Evolutionary conservation across 495 filamentous ascomycete species (phyloP), one percentile per base, ranked within the genome.

Genomic region (Aspergillus sclerotiicarbonarius): DNA sequence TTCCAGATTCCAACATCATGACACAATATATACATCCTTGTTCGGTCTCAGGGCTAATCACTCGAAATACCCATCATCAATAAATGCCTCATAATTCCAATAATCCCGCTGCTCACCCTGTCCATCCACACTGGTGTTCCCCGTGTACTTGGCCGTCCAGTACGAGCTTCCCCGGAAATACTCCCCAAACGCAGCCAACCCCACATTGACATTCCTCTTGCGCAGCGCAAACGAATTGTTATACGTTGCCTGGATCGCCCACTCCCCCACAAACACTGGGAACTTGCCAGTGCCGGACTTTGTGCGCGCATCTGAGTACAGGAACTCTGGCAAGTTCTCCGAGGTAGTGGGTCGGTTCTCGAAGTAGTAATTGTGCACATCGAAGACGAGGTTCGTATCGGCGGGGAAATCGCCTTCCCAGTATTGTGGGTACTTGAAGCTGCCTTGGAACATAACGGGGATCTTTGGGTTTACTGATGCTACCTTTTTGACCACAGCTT

Each of bases 301-400:
- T 0, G 25, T 37, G 21, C 53, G 35, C 5, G 63, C 66, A 56
- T 71, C 67, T 3, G 56, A 51, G 13, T 57, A 60, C 16, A 74
- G 46, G 43, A 57, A 61, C 3, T 20, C 37, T 0, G 63, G 59
- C 33, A 72, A 29, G 56, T 67, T 70, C n/a, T 50, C 59, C 4
- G 65, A 63, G 4, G 64, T 70, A 18, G 63, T 46, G 46, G 64
- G 62, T n/a, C 45, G 21, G 25, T 63, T 60, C 51, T 70, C 62
- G 43, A 65, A 67, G 35, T 67, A 71, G 49, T 70, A 73, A 51
- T 67, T 62, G 49, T 73, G 68, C 43, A 65, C 37, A 29, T 73
- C 68, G 48, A 71, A 71, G 13, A 71, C 69, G 15, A 71, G 50
- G 46, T 73, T 71, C 25, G 50, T 51, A 9, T 52, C 51, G 0